These are phyloP conservation scores for Cryptosporidium ubiquitum DNA, from an alignment of 169 alveolate species.

Conservation along the genomic window DNA sequence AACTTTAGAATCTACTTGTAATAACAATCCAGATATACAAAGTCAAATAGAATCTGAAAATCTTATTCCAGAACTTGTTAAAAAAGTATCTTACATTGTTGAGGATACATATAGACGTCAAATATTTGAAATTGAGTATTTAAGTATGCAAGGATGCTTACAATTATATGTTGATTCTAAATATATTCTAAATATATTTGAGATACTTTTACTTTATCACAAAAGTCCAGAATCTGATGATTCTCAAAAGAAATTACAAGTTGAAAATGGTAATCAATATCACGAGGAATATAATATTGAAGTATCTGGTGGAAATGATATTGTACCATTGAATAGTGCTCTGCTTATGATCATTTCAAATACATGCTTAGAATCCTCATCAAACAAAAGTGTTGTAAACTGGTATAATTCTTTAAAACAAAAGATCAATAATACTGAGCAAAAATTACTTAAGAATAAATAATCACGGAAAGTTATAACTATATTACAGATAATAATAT, in stretches of 20 bases:
- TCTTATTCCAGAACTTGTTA: conserved; percentile 16
- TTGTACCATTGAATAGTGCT: background rate
- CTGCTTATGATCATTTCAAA: conserved; percentile 16
- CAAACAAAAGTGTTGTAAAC: background rate
- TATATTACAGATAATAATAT: background rate
- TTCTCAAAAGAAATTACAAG: background rate
- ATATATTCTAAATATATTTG: conserved; percentile 29
- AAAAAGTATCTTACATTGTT: conserved; percentile 24
- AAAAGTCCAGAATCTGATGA: conserved; percentile 3
- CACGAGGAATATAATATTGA: background rate
- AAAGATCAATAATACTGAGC: background rate
- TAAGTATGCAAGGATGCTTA: conserved; percentile 5
- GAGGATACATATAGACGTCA: conserved; percentile 56
- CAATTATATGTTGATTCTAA: conserved; percentile 47
- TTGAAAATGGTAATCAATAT: background rate
- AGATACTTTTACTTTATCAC: conserved; percentile 30
- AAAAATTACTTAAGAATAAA: background rate
- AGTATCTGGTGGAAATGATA: background rate
- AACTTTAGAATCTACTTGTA: conserved; percentile 32
- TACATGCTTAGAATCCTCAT: background rate
- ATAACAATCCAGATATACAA: conserved; percentile 8
- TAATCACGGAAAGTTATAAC: background rate
- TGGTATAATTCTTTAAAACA: conserved; percentile 30
- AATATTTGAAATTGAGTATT: conserved; percentile 17
- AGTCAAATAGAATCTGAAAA: conserved; percentile 19